Conservation (phyloP, 225 moss, liverwort and hornwort species). For the Straminergon stramineum region DNA sequence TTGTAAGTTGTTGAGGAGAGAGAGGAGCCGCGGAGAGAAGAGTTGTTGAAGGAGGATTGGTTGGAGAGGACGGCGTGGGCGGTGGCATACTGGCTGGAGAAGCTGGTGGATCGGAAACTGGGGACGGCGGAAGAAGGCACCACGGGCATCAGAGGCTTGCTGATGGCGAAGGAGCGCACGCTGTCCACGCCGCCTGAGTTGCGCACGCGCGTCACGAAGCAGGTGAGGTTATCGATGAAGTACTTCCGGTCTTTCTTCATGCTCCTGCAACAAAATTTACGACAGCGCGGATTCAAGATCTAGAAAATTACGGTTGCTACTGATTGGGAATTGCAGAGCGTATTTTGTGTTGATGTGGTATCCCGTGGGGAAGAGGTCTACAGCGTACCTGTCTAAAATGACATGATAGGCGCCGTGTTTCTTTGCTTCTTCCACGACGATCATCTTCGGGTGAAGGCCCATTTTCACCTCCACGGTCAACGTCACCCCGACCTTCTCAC, state of each 20-base stretch:
- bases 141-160: slow-evolving; percentile 16
- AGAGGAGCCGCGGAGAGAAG: slow-evolving; percentile 28
- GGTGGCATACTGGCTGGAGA: neutral
- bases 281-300: neutral
- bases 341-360: neutral
- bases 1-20: slow-evolving; percentile 33
- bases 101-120: neutral
- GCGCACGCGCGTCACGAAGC: slow-evolving; percentile 46
- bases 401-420: slow-evolving; percentile 45
- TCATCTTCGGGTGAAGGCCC: slow-evolving; percentile 44
- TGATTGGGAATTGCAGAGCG: neutral
- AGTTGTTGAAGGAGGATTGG: slow-evolving; percentile 17
- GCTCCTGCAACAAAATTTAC: neutral
- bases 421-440: slow-evolving; percentile 47
- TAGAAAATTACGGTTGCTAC: neutral
- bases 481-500: slow-evolving; percentile 30
- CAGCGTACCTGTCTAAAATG: slow-evolving; percentile 26
- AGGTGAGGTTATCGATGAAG: slow-evolving; percentile 41
- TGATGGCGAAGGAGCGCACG: slow-evolving; percentile 40
- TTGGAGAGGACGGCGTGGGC: slow-evolving; percentile 9
- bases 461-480: slow-evolving; percentile 44
- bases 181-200: slow-evolving; percentile 48
- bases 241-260: slow-evolving; percentile 54
- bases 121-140: slow-evolving; percentile 2
- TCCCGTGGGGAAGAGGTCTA: neutral